Evolutionary conservation across 225 moss, liverwort and hornwort species (phyloP).

Genomic region (Marchantia paleacea): DNA sequence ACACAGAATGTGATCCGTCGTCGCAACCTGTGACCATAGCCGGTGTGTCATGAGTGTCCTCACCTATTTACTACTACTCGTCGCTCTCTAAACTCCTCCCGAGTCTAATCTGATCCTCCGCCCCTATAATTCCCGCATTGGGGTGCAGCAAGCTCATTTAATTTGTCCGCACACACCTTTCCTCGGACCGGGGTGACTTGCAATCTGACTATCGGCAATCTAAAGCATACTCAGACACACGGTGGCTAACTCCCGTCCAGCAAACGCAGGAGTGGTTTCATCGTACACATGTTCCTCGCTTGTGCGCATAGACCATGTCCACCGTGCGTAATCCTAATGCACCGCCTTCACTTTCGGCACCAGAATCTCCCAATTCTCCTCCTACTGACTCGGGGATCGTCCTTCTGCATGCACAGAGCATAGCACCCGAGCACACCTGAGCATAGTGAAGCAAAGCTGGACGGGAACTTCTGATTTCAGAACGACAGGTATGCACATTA

Average conservation of each 20-base stretch:
- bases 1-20: background rate
- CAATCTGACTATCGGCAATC: too few relatives aligned
- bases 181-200: background rate
- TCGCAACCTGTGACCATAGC: background rate
- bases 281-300: background rate
- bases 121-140: background rate
- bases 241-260: constrained; percentile 4
- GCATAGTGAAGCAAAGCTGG: too few relatives aligned
- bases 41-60: constrained; percentile 6
- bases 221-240: too few relatives aligned
- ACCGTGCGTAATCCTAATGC: background rate
- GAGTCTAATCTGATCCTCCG: background rate
- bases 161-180: background rate
- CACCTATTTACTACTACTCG: background rate
- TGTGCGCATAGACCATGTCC: background rate
- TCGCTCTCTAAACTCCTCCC: background rate
- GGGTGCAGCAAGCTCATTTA: background rate
- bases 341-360: too few relatives aligned
- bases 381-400: too few relatives aligned
- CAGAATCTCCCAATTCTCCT: too few relatives aligned
- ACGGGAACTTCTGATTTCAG: too few relatives aligned
- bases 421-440: too few relatives aligned
- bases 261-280: background rate
- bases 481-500: too few relatives aligned
- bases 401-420: too few relatives aligned